Evolutionary conservation across 148 eudicot species (phyloP), one percentile per base, ranked within the genome.

Genomic region (Drosera capensis): DNA sequence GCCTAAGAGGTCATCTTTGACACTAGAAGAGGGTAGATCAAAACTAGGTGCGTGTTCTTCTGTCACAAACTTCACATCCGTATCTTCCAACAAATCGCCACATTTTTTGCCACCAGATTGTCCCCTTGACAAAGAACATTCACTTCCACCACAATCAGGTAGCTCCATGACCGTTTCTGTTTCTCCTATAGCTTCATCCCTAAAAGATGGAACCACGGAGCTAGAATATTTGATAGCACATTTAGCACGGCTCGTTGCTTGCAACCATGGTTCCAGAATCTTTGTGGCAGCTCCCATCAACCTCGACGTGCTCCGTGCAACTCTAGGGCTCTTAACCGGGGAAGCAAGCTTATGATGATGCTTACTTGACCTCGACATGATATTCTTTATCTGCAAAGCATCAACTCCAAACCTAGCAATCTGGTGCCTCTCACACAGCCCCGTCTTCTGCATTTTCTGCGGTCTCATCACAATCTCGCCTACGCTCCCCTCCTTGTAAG

Each of bases 181-280:
- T 28, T 73, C 79, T 59, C 56, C 40, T 61, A 45, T 47, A 39
- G 21, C 47, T 16, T 39, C 58, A 38, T 59, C 48, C 14, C 29
- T 28, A 20, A 42, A 30, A 58, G 58, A 4, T 28, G 51, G 62
- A 52, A 38, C 45, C 31, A 30, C 26, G 2, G 52, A 30, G 23
- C 51, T 70, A 0, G 86, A 56, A 64, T 78, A 76, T 63, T 82
- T 58, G 19, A 90, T 63, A 43, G 82, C 78, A 59, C 69, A 66
- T 64, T 78, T 78, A 20, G 80, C 72, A 15, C 73, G 73, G 29
- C 56, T 73, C 11, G 62, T 56, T 47, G 71, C 67, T 42, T 77
- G 92, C 57, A 83, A 54, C 31, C 95, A 87, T 26, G 99, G 95
- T 48, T 90, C 95, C 71, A 92, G 67, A 49, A 92, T 74, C 73